Conservation (phyloP, 2,329 filamentous ascomycete genomes). For the Cytospora piceicola region DNA sequence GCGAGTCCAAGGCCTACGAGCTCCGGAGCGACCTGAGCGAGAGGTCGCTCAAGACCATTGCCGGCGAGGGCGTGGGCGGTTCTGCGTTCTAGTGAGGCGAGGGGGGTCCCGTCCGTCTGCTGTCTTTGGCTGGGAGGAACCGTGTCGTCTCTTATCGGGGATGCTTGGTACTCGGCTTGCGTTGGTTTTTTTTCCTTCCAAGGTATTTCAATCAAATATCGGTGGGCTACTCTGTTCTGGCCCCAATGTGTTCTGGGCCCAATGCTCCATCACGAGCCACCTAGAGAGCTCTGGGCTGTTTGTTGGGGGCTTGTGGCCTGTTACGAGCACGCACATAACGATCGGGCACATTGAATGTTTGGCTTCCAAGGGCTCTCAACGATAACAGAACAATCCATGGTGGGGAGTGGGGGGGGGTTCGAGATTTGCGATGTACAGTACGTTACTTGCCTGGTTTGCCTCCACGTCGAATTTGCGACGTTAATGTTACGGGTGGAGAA, state of each 20-base stretch:
- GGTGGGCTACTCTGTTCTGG: neutral
- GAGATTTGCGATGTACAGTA: constrained; percentile 11
- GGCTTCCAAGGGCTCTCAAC: too few species aligned
- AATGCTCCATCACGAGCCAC: too few species aligned
- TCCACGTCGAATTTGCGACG: neutral
- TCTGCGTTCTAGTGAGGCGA: constrained; percentile 52
- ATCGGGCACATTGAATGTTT: too few species aligned
- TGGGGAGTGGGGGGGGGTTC: neutral
- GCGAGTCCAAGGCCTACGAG: constrained; percentile 58
- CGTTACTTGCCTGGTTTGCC: neutral
- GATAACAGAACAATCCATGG: too few species aligned
- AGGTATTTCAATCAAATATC: neutral
- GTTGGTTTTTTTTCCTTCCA: neutral
- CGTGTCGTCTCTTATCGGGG: neutral
- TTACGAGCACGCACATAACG: too few species aligned
- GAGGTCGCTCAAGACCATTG: constrained; percentile 59
- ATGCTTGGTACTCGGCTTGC: neutral
- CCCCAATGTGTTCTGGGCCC: too few species aligned
- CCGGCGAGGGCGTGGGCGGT: constrained; percentile 59
- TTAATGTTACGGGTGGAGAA: neutral
- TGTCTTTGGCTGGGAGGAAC: neutral
- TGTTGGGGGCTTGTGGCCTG: too few species aligned
- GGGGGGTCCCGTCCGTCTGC: neutral
- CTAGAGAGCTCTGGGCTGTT: too few species aligned
- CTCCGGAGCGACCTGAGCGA: constrained; percentile 61